Base-by-base conservation (phyloP, 2,329 filamentous ascomycete genomes). In the Sarocladium kiliense region DNA sequence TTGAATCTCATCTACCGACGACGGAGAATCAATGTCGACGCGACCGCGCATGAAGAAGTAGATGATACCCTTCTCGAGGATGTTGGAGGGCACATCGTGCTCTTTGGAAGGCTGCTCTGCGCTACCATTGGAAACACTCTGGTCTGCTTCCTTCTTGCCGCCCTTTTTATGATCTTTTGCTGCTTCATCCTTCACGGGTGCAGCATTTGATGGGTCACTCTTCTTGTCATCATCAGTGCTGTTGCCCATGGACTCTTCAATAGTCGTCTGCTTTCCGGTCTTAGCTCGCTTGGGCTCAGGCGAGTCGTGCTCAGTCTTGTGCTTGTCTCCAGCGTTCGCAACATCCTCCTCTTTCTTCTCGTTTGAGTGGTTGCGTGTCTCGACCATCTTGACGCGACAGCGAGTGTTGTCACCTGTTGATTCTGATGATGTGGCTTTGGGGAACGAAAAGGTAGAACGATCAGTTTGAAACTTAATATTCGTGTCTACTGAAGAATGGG, bases 1-100 rank as follows among this genome's bases (percentile, higher is more conserved):
- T 41, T 88, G 84, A 50, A 96, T 80, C 54, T 96, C 91, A 39
- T 80, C 72, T 1, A 93, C 76, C 45, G 80, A 78, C 18, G 86
- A 78, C 0, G 90, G 86, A 6, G 89, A 78, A 3, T 90, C 82
- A 25, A 89, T 78, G 53, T 84, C 82, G 36, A 96, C 89, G 12
- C 90, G 85, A 7, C 85, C 84, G 18, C 91, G 86, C 63, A 88
- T 87, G 75, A 96, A 95, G 78, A 96, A 96, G 76, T 96, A 96
- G 61, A 96, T 85, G 62, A 94, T 81, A 3, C 91, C 91, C 64
- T 94, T 96, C 65, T 97, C 91, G 2, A 95, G 77, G 23, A 96
- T 84, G 51, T 63, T 78, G 0, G 79, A 75, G 0, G 77, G 73
- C 1, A 75, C 62, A 16, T 64, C 50, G 3, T 56, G 51, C 25